A percentile compares a stretch with the other conserved stretches of the same genome.
Conservation (phyloP, 1,139 yeast species). For the Hemisphaericaspora subhashii region DNA sequence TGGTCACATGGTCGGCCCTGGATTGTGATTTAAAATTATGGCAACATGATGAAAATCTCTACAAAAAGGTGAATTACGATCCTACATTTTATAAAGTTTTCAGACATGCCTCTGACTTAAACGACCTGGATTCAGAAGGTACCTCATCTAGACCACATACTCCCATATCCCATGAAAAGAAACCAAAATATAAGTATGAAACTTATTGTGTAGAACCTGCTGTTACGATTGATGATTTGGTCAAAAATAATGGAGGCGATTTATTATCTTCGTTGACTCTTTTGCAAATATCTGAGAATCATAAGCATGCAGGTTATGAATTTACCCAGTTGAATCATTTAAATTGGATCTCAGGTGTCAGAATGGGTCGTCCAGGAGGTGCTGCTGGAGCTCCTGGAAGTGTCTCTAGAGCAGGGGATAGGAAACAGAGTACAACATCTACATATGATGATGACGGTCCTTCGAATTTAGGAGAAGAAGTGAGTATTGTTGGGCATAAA, state of each 20-base stretch:
- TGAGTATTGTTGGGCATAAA: constrained; percentile 83
- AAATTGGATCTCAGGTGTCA: constrained; percentile 92
- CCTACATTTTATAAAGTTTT: constrained; percentile 36
- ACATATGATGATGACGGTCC: constrained; percentile 48
- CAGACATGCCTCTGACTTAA: constrained; percentile 14
- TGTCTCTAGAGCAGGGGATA: neutral
- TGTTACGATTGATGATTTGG: constrained; percentile 34
- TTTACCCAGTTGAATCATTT: constrained; percentile 60
- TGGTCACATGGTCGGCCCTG: constrained; percentile 87
- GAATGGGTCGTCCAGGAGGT: constrained; percentile 65
- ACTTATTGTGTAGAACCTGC: constrained; percentile 45
- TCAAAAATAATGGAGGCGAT: constrained; percentile 35
- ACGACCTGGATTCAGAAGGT: constrained; percentile 21
- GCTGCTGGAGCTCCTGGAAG: constrained; percentile 8
- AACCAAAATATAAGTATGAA: constrained; percentile 24
- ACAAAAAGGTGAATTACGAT: constrained; percentile 58
- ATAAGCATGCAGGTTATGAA: constrained; percentile 24
- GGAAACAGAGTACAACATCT: neutral
- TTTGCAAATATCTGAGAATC: constrained; percentile 34
- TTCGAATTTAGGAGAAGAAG: constrained; percentile 85
- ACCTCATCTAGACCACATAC: constrained; percentile 11
- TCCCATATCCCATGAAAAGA: constrained; percentile 1
- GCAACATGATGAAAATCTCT: constrained; percentile 66
- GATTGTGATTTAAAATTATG: constrained; percentile 84
- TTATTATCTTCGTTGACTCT: constrained; percentile 36